Evolutionary conservation across 192 early-diverging fungal genomes (phyloP), one percentile per base, ranked within the genome.

Genomic region (Dissophora globulifera): DNA sequence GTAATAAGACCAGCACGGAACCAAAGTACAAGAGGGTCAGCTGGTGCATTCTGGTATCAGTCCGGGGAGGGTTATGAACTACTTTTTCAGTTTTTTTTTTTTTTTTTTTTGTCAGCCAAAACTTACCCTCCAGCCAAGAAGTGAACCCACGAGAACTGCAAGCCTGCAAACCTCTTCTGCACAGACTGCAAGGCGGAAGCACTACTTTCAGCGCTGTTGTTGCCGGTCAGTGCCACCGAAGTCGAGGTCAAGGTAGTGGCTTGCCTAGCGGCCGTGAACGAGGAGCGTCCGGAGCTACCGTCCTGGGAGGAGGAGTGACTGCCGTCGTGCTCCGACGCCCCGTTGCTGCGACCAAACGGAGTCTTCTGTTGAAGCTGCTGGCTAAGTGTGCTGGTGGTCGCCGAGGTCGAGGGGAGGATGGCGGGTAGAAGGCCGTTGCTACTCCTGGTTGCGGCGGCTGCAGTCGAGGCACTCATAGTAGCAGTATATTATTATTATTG

Each of bases 61-160:
- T n/a, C n/a, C n/a, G n/a, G n/a, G n/a, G n/a, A n/a, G n/a, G n/a
- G n/a, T n/a, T n/a, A n/a, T n/a, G n/a, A n/a, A n/a, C n/a, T n/a
- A n/a, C n/a, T n/a, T n/a, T n/a, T n/a, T n/a, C n/a, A n/a, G n/a
- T n/a, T n/a, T n/a, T n/a, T n/a, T n/a, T n/a, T n/a, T n/a, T n/a
- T n/a, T n/a, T n/a, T n/a, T n/a, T n/a, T n/a, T n/a, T n/a, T n/a
- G n/a, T n/a, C n/a, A n/a, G n/a, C n/a, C n/a, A 17, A 32, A 19
- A 50, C 58, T 81, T 81, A 88, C 86, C 90, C 90, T 80, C 89
- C 90, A 69, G 89, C 90, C 15, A 86, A 31, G 57, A 92, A 87
- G 58, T 92, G 88, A 35, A 81, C 67, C 80, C 80, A 82, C 13
- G 80, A 76, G 47, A 76, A 76, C 64, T 76, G 72, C 15, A 67